Base-by-base conservation (phyloP, 1,284 basidiomycete genomes). In the Heterobasidion occidentale region DNA sequence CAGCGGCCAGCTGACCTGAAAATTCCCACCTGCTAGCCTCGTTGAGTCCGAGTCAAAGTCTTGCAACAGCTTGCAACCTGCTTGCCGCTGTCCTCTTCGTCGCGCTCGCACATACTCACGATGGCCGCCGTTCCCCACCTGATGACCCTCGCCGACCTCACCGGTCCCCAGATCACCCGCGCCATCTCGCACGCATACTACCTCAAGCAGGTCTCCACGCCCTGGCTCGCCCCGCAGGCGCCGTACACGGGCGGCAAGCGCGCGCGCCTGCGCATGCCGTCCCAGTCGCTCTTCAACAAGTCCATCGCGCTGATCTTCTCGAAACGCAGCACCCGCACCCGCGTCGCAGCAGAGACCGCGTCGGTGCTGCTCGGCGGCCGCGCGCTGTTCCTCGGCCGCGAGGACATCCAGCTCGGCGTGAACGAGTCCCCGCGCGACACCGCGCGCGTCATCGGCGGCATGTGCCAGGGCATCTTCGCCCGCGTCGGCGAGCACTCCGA, bases 381-480 rank as follows among this genome's bases (percentile, higher is more conserved):
- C n/a, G 85, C 94, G 0, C 78, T 98, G 63, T 99, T 98, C 73
- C 76, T 99, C n/a, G 92, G 94, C 2, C 77, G 76, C 46, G 85
- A 89, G 1, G 96, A 99, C 69, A 97, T 98, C 58, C 96, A 99
- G 67, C 77, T 99, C 36, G 96, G 96, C 54, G 95, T 98, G 36
- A 99, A 98, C 71, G 96, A 99, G 79, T 86, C 77, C 46, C 70
- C 87, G 17, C 78, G 89, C 52, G 97, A 99, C 74, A 87, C 91
- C 0, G 89, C 92, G 12, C 80, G 89, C 17, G 92, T 99, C 14
- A 82, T 97, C 60, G 88, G 92, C 17, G 91, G 92, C 15, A 98
- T 99, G 95, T 90, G 88, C 56, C 89, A 98, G 71, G 97, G 96
- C 17, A 93, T 99, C 62, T 98, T 99, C 75, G 97, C 96, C 19